A percentile compares a stretch with the other conserved stretches of the same genome.
phyloP scores from a whole-genome alignment of 345 rosid genomes.

The Populus simonii region DNA sequence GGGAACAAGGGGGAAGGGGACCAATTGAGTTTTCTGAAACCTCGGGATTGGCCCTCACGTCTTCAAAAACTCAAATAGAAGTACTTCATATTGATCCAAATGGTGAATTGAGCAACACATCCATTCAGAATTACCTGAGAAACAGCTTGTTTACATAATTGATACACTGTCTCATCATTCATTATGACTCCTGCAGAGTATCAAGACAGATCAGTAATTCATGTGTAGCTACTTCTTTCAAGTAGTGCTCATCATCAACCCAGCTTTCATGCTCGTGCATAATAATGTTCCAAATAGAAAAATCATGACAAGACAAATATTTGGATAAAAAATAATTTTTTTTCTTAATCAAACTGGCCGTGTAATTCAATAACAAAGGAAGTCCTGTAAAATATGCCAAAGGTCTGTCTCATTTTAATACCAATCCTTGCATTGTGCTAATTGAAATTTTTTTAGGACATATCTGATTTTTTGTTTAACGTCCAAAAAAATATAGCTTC shows the following conservation, averaged over 20 bases:
- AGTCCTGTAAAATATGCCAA: neutral
- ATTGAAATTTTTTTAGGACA: neutral
- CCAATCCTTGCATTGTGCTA: neutral
- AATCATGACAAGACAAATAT: neutral
- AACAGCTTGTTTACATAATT: conserved; percentile 86
- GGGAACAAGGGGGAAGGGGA: neutral
- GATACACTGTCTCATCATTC: conserved; percentile 95
- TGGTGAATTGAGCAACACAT: neutral
- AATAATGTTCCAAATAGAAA: neutral
- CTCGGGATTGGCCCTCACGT: neutral
- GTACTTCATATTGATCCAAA: neutral
- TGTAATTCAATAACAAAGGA: neutral
- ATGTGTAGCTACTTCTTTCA: neutral
- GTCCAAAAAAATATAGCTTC: neutral
- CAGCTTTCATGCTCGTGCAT: neutral
- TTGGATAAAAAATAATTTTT: neutral
- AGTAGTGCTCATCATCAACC: neutral
- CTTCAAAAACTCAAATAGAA: neutral
- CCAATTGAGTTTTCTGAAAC: neutral
- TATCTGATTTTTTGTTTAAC: neutral
- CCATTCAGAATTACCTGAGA: conserved; percentile 52
- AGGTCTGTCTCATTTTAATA: neutral
- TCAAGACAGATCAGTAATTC: conserved; percentile 11
- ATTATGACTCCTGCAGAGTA: conserved; percentile 65
- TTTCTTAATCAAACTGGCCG: neutral